Evolutionary conservation across 2,329 filamentous ascomycete genomes (phyloP), one percentile per base, ranked within the genome.

Genomic region (Trichocomaceae sp.): DNA sequence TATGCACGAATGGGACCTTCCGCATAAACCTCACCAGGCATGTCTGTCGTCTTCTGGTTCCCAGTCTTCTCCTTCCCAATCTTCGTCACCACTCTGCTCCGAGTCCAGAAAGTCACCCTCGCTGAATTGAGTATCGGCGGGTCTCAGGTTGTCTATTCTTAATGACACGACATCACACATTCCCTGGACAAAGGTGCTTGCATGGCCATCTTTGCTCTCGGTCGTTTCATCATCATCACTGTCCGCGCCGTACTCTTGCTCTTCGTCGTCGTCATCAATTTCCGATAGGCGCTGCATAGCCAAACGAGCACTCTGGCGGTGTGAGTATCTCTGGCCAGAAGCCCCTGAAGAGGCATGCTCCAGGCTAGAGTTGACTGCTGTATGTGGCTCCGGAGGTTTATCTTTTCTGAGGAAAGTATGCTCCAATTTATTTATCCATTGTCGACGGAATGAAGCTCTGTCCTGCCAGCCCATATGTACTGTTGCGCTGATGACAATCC

Each of bases 381-480:
- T n/a, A 33, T 50, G 35, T 26, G 26, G 9, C 15, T 46, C 44
- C 3, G 41, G 53, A 3, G 66, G 63, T 9, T 54, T 13, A 33
- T 64, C 65, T n/a, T 58, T 63, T 35, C 74, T 64, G 15, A 75
- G 61, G 50, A 77, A 78, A 1, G 71, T 66, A 12, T 75, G 77
- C 54, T 83, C 80, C 50, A 96, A 75, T 59, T 79, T 84, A n/a
- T 80, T 77, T 49, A 84, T 84, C 88, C 90, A 95, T 60, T 83
- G 81, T 60, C 86, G 83, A 39, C 91, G 82, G 64, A 96, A 85
- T n/a, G 80, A 79, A 17, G 87, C 87, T 42, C 92, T 83, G 65
- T 90, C 83, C 58, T 90, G 85, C 88, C 90, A 96, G 10, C 78
- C 77, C 23, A 87, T 84, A 64, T 91, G 83, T 47, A 96, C 76